These are phyloP conservation scores for Galerina sulciceps DNA, from an alignment of 768 basidiomycete genomes.

Conservation along the genomic window DNA sequence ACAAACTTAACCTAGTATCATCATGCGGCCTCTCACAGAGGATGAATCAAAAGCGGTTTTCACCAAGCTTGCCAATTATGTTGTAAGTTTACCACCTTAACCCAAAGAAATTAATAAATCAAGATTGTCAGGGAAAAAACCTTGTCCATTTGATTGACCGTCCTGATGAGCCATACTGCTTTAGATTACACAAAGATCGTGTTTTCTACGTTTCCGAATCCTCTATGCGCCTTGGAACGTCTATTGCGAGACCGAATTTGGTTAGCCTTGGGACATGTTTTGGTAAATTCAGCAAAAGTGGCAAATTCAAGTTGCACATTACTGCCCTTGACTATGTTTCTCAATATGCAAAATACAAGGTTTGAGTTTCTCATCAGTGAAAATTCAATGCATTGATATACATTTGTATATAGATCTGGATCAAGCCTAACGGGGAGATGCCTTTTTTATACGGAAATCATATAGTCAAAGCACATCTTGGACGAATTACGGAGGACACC, in stretches of 20 bases:
- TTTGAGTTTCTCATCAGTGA: constrained; percentile 32
- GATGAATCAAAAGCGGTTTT: constrained; percentile 97
- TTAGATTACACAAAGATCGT: constrained; percentile 91
- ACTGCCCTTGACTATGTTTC: constrained; percentile 92
- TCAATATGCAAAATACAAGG: constrained; percentile 98
- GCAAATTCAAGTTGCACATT: constrained; percentile 97
- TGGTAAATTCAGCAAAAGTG: constrained; percentile 96
- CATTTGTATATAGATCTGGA: constrained; percentile 76
- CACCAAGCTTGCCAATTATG: constrained; percentile 96
- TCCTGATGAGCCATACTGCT: constrained; percentile 93
- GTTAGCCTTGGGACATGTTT: constrained; percentile 95
- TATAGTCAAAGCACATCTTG: constrained; percentile 97
- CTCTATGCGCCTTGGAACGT: constrained; percentile 91
- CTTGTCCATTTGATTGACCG: constrained; percentile 94
- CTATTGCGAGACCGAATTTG: constrained; percentile 90
- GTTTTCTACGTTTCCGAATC: constrained; percentile 97
- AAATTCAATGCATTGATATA: background rate
- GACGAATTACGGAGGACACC: constrained; percentile 97
- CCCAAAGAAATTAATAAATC: background rate
- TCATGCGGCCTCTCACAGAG: constrained; percentile 94
- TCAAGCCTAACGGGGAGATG: constrained; percentile 99
- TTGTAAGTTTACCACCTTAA: constrained; percentile 55
- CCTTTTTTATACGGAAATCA: constrained; percentile 99
- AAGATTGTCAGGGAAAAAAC: constrained; percentile 84
- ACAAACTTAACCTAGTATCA: background rate